phyloP scores from a whole-genome alignment of 164 flowering plant species.

The Aristolochia contorta region DNA sequence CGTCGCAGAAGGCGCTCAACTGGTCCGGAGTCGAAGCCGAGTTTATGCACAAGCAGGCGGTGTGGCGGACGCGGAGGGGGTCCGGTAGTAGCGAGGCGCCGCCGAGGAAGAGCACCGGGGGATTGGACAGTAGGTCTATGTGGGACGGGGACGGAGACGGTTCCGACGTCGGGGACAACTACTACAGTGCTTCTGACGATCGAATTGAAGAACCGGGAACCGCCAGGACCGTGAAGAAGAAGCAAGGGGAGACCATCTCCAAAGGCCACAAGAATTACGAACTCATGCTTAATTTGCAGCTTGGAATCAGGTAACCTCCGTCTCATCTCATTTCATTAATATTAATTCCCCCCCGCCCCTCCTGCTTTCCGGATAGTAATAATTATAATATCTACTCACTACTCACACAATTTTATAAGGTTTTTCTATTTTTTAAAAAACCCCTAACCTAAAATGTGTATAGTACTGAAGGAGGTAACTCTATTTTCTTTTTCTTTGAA shows the following conservation, averaged over 20 bases:
- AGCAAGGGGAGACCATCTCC: conserved; percentile 50
- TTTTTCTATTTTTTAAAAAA: too few species aligned
- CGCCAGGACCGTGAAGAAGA: conserved; percentile 32
- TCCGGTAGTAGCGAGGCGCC: conserved; percentile 60
- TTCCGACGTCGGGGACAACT: conserved; percentile 13
- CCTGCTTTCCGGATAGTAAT: too few species aligned
- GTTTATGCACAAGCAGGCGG: conserved; percentile 5
- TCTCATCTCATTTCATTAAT: too few species aligned
- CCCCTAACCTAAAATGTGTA: too few species aligned
- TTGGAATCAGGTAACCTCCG: conserved; percentile 31
- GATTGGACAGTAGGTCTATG: conserved; percentile 28
- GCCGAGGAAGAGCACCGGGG: conserved; percentile 22
- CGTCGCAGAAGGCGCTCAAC: conserved; percentile 55
- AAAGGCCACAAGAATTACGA: conserved; percentile 37
- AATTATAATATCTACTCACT: too few species aligned
- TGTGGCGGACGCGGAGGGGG: conserved; percentile 39
- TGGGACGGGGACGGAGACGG: conserved; percentile 33
- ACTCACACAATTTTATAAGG: too few species aligned
- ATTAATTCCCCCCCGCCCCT: too few species aligned
- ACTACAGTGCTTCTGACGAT: too few species aligned
- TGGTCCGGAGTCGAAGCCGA: conserved; percentile 10
- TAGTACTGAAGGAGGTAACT: too few species aligned
- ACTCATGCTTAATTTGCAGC: conserved; percentile 35
- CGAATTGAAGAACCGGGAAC: conserved; percentile 10
- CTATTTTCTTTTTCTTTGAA: too few species aligned